Evolutionary conservation across 176 grass and related monocot species (phyloP).

Genomic region (Oryza nivara): DNA sequence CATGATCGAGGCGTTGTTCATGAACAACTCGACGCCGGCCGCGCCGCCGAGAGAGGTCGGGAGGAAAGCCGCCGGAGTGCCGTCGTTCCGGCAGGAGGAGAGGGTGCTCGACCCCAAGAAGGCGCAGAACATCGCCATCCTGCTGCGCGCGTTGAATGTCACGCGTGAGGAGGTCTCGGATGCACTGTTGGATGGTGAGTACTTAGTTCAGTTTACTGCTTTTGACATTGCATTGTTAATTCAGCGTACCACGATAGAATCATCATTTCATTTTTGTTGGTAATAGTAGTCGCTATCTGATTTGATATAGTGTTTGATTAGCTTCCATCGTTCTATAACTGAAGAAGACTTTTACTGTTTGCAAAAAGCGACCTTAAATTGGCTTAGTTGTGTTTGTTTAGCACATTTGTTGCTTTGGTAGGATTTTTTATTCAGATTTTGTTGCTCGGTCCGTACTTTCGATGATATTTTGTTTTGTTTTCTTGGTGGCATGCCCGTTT

Average conservation of each 20-base stretch:
- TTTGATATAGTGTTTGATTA: not conserved
- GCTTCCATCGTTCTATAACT: not conserved
- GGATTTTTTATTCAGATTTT: constrained; percentile 24
- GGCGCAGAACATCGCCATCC: constrained; percentile 96
- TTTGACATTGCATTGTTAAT: not conserved
- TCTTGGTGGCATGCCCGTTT: constrained; percentile 22
- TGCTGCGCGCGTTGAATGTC: constrained; percentile 92
- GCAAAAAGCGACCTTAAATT: not conserved
- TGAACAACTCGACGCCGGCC: constrained; percentile 69
- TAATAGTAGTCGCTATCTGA: not conserved
- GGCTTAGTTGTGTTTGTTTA: not conserved
- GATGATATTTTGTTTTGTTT: constrained; percentile 8
- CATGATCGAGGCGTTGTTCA: constrained; percentile 93
- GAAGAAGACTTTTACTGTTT: not conserved
- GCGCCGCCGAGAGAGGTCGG: constrained; percentile 56
- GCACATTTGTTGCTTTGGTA: constrained; percentile 42
- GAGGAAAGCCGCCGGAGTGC: constrained; percentile 49
- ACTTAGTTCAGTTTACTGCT: not conserved
- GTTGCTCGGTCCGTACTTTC: not conserved
- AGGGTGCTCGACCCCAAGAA: constrained; percentile 99
- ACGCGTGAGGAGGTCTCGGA: constrained; percentile 91
- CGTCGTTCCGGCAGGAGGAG: constrained; percentile 77
- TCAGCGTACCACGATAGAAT: not conserved
- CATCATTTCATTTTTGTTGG: not conserved
- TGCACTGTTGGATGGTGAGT: constrained; percentile 85